phyloP scores from a whole-genome alignment of 352 stramenopile species.

The Bremia lactucae region DNA sequence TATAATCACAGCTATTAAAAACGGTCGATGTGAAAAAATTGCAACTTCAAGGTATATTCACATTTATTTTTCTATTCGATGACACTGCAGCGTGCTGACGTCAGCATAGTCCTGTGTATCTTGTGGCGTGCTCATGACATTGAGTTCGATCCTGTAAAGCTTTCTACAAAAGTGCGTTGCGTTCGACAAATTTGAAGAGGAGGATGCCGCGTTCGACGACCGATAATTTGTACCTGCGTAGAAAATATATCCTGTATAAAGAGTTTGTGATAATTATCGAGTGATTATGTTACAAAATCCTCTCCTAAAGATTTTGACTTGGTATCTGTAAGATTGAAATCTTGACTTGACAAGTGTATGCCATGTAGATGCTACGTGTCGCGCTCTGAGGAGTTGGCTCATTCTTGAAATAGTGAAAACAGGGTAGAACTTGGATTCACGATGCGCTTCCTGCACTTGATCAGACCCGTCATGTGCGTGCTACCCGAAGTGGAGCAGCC shows the following conservation, averaged over 20 bases:
- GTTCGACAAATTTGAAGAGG: slow-evolving; percentile 3
- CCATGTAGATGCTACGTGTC: slow-evolving; percentile 19
- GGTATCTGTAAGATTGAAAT: slow-evolving; percentile 7
- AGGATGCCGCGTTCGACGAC: slow-evolving; percentile 54
- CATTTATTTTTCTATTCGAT: slow-evolving; percentile 1
- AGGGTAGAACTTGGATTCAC: slow-evolving; percentile 2
- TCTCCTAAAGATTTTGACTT: no score
- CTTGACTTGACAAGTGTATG: neutral
- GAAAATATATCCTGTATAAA: no score
- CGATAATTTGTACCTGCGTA: no score
- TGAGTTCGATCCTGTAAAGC: slow-evolving; percentile 40
- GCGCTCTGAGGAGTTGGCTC: slow-evolving; percentile 16
- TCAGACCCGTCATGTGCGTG: slow-evolving; percentile 97
- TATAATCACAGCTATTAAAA: no score
- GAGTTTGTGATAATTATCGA: no score
- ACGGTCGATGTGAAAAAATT: no score
- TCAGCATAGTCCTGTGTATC: slow-evolving; percentile 12
- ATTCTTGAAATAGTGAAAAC: slow-evolving; percentile 23
- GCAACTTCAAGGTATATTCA: no score
- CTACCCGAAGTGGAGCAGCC: slow-evolving; percentile 95
- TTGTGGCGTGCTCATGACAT: slow-evolving; percentile 48
- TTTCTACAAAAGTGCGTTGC: slow-evolving; percentile 47
- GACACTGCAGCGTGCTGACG: neutral
- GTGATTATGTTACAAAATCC: no score
- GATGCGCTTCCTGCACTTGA: slow-evolving; percentile 98